Evolutionary conservation across 257 asterid genomes (phyloP), one percentile per base, ranked within the genome.

Genomic region (Solanum rostratum): DNA sequence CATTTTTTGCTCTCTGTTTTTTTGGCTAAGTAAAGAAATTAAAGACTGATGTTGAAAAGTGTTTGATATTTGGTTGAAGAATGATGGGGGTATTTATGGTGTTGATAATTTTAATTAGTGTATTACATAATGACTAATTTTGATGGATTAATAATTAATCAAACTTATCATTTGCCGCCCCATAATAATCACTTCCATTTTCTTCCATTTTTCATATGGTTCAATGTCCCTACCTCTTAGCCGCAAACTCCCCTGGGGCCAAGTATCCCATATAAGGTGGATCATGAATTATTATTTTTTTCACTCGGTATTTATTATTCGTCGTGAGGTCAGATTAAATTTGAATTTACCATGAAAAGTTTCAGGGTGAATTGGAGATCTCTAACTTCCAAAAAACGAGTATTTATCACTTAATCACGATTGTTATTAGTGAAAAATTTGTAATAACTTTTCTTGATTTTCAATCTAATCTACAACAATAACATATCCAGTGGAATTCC

Each of bases 41-140:
- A 52, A 12, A 7, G 10, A 29, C 33, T 29, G 33, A 29, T 29
- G 33, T 29, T 29, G 33, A 29, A 29, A 29, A 29, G 37, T 43
- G 59, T 29, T 45, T 69, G 83, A 50, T 50, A 81, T 59, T 45
- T 80, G 89, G 84, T 30, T 85, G 55, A 30, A 5, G 50, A 20
- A 53, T 60, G 30, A 15, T 24, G 81, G 90, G 89, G 91, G 88
- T 90, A 92, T 90, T 90, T 92, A 90, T 86, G 88, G 83, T 53
- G 81, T 41, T 41, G 54, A 22, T 18, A 22, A 20, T 20, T 39
- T 71, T 41, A 70, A 70, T 16, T 10, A 37, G 79, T 16, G 50
- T 37, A 9, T 20, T 37, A 71, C 18, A 41, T 4, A 2, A 71
- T 1, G 3, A 41, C 19, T 37, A 19, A 66, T 37, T 37, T 71